Evolutionary conservation across 495 filamentous ascomycete genomes (phyloP).

Genomic region (Aspergillus conjunctus): DNA sequence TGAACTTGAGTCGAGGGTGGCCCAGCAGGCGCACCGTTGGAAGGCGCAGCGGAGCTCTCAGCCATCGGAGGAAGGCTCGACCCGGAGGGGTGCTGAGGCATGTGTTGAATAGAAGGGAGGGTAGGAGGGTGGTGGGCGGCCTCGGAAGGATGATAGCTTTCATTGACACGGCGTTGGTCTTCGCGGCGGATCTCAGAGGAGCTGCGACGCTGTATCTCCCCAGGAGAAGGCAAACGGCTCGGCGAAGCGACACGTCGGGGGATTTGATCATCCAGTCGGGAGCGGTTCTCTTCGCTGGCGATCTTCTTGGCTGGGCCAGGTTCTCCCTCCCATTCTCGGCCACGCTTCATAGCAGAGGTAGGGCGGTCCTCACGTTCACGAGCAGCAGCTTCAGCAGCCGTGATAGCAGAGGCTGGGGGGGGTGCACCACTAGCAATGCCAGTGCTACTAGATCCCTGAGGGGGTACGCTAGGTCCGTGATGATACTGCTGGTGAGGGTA

Average conservation of each 20-base stretch:
- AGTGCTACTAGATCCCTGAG: constrained; percentile 65
- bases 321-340: constrained; percentile 87
- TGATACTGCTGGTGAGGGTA: constrained; percentile 81
- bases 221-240: constrained; percentile 60
- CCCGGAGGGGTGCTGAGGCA: constrained; percentile 59
- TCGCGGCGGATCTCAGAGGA: constrained; percentile 75
- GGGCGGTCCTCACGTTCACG: constrained; percentile 84
- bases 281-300: constrained; percentile 82
- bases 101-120: constrained; percentile 70
- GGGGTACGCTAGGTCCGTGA: constrained; percentile 65
- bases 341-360: constrained; percentile 77
- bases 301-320: constrained; percentile 73
- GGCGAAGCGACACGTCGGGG: constrained; percentile 73
- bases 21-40: constrained; percentile 62
- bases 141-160: constrained; percentile 86
- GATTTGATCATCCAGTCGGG: constrained; percentile 80
- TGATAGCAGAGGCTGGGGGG: constrained; percentile 69
- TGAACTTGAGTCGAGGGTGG: constrained; percentile 46
- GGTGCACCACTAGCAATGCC: constrained; percentile 78
- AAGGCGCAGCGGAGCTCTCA: constrained; percentile 56
- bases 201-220: constrained; percentile 70
- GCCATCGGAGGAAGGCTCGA: constrained; percentile 57
- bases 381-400: constrained; percentile 74
- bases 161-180: constrained; percentile 68
- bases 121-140: constrained; percentile 83